Evolutionary conservation across 495 filamentous ascomycete species (phyloP).

Genomic region (Xylaria nigripes): DNA sequence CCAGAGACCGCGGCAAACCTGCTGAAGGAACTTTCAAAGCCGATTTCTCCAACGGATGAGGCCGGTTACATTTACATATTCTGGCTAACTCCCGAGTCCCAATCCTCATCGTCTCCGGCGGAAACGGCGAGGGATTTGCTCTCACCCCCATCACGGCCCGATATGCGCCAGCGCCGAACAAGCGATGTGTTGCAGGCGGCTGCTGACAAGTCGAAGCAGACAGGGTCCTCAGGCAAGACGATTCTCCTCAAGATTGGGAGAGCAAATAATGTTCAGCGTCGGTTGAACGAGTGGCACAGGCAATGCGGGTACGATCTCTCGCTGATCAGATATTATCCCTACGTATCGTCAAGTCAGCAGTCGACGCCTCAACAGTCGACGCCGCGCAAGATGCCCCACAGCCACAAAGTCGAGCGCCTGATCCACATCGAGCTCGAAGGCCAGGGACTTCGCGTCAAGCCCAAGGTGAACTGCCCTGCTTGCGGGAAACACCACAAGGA

Average conservation of each 20-base stretch:
- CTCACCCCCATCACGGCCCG: conserved; percentile 33
- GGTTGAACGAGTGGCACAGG: conserved; percentile 83
- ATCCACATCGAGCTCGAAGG: conserved; percentile 83
- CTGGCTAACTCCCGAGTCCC: conserved; percentile 65
- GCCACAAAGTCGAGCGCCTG: conserved; percentile 79
- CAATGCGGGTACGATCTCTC: conserved; percentile 86
- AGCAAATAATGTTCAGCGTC: conserved; percentile 79
- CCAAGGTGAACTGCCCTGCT: conserved; percentile 51
- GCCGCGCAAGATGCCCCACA: conserved; percentile 71
- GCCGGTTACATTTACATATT: conserved; percentile 97
- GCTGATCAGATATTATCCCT: conserved; percentile 86
- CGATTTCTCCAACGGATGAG: conserved; percentile 68
- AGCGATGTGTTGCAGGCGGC: conserved; percentile 61
- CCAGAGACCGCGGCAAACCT: conserved; percentile 58
- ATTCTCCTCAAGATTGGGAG: conserved; percentile 90
- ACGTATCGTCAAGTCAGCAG: conserved; percentile 48
- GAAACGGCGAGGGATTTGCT: conserved; percentile 55
- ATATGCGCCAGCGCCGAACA: conserved; percentile 44
- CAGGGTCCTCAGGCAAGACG: conserved; percentile 28
- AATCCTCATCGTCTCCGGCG: conserved; percentile 40
- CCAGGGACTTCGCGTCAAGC: conserved; percentile 51
- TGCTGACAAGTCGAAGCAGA: conserved; percentile 26
- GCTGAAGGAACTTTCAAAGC: conserved; percentile 71
- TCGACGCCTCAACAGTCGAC: conserved; percentile 29
- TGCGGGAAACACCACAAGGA: conserved; percentile 88